Evolutionary conservation across 2,329 filamentous ascomycete genomes (phyloP).

Genomic region (Aspergillus fumigatus): DNA sequence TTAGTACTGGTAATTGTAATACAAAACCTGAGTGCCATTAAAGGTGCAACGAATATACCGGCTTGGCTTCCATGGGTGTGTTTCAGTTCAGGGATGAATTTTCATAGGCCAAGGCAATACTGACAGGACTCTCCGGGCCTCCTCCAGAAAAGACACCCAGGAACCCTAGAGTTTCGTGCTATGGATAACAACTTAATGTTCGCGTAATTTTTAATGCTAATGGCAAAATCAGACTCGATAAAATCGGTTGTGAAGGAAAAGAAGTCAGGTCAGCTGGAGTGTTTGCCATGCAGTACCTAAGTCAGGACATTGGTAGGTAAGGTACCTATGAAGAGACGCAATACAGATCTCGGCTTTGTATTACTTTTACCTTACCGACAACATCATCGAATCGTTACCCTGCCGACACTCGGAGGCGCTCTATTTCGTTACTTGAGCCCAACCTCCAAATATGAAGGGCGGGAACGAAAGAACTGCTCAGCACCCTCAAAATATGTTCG

Average conservation of each 20-base stretch:
- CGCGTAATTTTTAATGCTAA: background rate
- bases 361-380: background rate
- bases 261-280: background rate
- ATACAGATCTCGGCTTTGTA: background rate
- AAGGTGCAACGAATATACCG: background rate
- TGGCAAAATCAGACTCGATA: background rate
- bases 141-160: background rate
- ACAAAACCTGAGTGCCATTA: background rate
- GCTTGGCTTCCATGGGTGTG: background rate
- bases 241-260: background rate
- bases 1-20: background rate
- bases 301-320: background rate
- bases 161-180: background rate
- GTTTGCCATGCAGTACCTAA: background rate
- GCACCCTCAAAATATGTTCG: background rate
- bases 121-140: background rate
- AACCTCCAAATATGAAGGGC: background rate
- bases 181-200: background rate
- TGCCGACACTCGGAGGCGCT: background rate
- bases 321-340: background rate
- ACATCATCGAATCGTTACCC: no score
- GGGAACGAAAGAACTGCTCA: background rate
- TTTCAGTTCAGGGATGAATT: background rate
- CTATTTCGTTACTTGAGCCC: background rate
- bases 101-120: background rate